Conservation (phyloP, 1,139 yeast species). For the Geotrichum phurueaensis region DNA sequence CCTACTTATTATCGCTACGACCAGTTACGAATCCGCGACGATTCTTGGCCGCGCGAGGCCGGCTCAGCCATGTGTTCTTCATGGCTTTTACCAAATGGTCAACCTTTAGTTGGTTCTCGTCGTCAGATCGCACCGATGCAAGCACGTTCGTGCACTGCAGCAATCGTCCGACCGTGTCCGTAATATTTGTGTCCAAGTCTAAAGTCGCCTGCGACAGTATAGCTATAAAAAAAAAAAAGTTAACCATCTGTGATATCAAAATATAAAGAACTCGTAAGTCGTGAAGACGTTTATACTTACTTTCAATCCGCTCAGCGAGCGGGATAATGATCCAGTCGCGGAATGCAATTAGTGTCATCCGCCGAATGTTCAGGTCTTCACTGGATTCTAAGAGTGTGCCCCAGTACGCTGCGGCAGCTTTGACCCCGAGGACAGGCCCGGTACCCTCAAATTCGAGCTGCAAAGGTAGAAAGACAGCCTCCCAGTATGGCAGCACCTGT, state of each 20-base stretch:
- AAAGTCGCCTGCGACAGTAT: slow-evolving; percentile 15
- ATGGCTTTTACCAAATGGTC: slow-evolving; percentile 39
- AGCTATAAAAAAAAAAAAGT: neutral
- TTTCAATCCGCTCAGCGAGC: slow-evolving; percentile 40
- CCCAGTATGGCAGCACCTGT: slow-evolving; percentile 50
- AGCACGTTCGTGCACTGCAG: slow-evolving; percentile 55
- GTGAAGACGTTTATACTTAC: slow-evolving; percentile 4
- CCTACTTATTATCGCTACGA: neutral
- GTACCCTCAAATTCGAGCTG: slow-evolving; percentile 46
- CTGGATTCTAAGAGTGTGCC: slow-evolving; percentile 30
- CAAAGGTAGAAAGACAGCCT: slow-evolving; percentile 55
- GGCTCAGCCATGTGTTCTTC: slow-evolving; percentile 29
- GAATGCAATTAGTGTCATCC: slow-evolving; percentile 32
- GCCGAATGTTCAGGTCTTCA: slow-evolving; percentile 32
- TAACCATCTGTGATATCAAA: neutral
- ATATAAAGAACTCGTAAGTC: neutral
- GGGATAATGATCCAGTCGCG: slow-evolving; percentile 37
- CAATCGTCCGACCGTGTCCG: slow-evolving; percentile 37
- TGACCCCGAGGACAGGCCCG: slow-evolving; percentile 33
- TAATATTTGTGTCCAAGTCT: slow-evolving; percentile 20
- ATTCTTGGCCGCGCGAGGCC: slow-evolving; percentile 32
- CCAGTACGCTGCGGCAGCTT: slow-evolving; percentile 39
- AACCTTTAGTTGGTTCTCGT: slow-evolving; percentile 48
- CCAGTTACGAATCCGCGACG: slow-evolving; percentile 29
- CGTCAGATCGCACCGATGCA: slow-evolving; percentile 46